These are phyloP conservation scores for Baeospora myosura DNA, from an alignment of 1,284 basidiomycete genomes.

Conservation along the genomic window DNA sequence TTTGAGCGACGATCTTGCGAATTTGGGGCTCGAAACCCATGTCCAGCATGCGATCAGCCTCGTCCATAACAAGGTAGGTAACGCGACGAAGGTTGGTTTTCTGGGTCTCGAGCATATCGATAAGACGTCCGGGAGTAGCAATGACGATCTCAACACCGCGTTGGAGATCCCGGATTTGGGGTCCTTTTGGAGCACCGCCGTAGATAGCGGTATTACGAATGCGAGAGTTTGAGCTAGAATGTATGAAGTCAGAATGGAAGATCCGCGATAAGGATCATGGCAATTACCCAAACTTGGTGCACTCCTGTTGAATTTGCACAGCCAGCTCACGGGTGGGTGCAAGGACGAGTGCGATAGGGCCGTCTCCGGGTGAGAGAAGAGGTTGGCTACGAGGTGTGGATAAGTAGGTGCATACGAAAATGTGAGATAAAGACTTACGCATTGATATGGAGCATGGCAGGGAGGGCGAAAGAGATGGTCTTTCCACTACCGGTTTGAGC, in stretches of 20 bases:
- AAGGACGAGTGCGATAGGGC: conserved; percentile 93
- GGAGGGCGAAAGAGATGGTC: conserved; percentile 96
- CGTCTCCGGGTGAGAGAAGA: conserved; percentile 88
- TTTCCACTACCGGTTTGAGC: conserved; percentile 96
- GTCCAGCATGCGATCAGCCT: conserved; percentile 97
- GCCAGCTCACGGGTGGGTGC: conserved; percentile 98
- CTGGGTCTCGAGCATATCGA: conserved; percentile 92
- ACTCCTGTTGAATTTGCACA: conserved; percentile 98
- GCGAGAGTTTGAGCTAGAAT: conserved; percentile 77
- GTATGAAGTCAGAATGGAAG: conserved; percentile 11
- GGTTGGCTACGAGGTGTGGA: conserved; percentile 61
- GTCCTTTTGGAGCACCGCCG: conserved; percentile 97
- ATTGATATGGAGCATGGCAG: conserved; percentile 99
- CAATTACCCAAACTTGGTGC: conserved; percentile 88
- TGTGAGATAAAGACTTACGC: conserved; percentile 51
- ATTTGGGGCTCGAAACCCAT: conserved; percentile 99
- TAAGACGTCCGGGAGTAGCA: conserved; percentile 84
- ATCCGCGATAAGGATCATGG: conserved; percentile 4
- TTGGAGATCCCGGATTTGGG: conserved; percentile 95
- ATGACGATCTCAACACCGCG: conserved; percentile 96
- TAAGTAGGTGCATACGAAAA: conserved; percentile 10
- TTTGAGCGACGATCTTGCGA: conserved; percentile 95
- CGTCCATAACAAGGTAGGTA: conserved; percentile 98
- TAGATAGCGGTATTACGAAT: conserved; percentile 99
- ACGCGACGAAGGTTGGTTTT: conserved; percentile 95